Conservation (phyloP, 139 green algal species). For the Parachlorella kessleri region DNA sequence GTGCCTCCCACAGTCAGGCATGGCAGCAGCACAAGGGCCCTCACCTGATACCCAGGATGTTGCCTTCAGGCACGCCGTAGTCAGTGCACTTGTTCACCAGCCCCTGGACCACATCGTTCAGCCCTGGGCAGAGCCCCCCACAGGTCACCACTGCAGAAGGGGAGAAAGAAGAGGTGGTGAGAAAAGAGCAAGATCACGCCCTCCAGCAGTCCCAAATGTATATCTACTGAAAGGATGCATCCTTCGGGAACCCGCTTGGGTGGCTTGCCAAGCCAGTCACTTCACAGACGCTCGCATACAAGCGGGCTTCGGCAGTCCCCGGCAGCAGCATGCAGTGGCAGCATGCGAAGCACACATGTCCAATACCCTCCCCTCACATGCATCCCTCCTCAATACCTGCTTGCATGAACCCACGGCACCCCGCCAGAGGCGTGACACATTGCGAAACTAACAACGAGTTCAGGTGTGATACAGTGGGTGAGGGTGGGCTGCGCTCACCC, state of each 20-base stretch:
- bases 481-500: slow-evolving; percentile 19
- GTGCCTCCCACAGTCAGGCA: too few species aligned
- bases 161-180: too few species aligned
- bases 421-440: too few species aligned
- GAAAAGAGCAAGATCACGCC: too few species aligned
- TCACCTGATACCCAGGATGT: slow-evolving; percentile 90
- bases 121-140: slow-evolving; percentile 95
- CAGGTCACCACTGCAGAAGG: slow-evolving; percentile 95
- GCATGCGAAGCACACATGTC: neutral
- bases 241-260: too few species aligned
- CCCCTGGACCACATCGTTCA: slow-evolving; percentile 96
- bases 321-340: neutral
- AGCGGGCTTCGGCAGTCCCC: neutral
- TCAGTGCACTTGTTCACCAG: slow-evolving; percentile 88
- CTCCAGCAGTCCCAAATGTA: too few species aligned
- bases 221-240: too few species aligned
- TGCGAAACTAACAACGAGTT: too few species aligned
- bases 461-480: too few species aligned
- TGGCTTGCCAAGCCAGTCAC: too few species aligned
- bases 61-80: slow-evolving; percentile 89
- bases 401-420: too few species aligned
- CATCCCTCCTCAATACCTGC: neutral
- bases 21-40: too few species aligned
- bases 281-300: neutral
- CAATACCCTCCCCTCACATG: neutral